Conservation (phyloP, 805 yeast genomes). For the Yarrowia bubula region DNA sequence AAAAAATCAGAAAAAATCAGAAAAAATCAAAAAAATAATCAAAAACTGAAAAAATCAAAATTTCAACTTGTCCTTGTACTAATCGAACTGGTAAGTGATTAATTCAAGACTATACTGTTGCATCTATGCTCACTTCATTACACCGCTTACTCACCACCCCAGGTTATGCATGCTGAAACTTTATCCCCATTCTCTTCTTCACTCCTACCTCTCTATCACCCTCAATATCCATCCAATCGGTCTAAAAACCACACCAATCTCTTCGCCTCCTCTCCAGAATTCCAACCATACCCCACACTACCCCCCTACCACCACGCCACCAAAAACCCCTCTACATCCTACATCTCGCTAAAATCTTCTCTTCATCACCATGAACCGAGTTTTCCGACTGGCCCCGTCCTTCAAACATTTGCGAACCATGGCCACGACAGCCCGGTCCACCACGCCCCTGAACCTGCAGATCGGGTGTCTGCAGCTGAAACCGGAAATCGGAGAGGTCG, state of each 20-base stretch:
- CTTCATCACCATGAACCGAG: slow-evolving; percentile 4
- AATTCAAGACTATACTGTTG: too few relatives aligned
- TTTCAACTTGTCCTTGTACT: too few relatives aligned
- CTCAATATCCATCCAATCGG: neutral
- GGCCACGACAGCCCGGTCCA: slow-evolving; percentile 11
- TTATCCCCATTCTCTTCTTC: neutral
- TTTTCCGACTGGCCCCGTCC: neutral
- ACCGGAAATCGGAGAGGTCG: slow-evolving; percentile 10
- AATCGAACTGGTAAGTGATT: too few relatives aligned
- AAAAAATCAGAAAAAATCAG: neutral
- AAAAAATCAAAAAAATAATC: neutral
- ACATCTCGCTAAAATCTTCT: neutral
- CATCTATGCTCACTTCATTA: too few relatives aligned
- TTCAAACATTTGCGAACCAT: neutral
- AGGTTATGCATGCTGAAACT: too few relatives aligned
- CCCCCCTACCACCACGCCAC: neutral
- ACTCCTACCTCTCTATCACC: neutral
- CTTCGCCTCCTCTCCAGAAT: neutral
- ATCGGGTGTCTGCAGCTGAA: slow-evolving; percentile 17
- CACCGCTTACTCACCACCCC: too few relatives aligned
- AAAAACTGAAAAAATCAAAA: neutral
- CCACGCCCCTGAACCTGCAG: slow-evolving; percentile 14
- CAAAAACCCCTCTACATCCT: neutral
- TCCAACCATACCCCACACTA: too few relatives aligned
- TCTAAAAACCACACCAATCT: fast-evolving